Base-by-base conservation (phyloP, 768 basidiomycete species). In the Ephemerocybe angulata region DNA sequence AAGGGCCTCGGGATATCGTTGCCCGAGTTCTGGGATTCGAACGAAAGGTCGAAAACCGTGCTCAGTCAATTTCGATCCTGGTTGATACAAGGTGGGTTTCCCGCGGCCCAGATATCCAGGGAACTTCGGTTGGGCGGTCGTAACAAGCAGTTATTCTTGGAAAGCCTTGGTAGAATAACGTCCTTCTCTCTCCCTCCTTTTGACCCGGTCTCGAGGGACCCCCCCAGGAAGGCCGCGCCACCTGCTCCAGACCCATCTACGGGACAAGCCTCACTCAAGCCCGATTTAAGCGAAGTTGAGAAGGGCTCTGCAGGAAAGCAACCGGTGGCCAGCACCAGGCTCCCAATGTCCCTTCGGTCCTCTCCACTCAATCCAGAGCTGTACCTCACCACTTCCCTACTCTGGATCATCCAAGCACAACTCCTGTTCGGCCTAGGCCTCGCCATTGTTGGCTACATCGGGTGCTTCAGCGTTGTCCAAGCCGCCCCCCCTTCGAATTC, bases 381-480 rank as follows among this genome's bases (percentile, higher is more conserved):
- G n/a, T n/a, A n/a, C n/a, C n/a, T 29, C 29, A 5, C 47, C 1
- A 49, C 47, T 17, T 8, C 22, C 48, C 37, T 35, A 1, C 52
- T n/a, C 28, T 28, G 17, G 17, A 17, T 27, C 5, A 21, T 25
- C 3, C 42, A 31, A 43, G 3, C 35, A 7, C 11, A 55, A 3
- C 53, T 62, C 25, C 27, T 58, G 1, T 5, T 62, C 22, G 55
- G 59, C 0, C 22, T 52, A 17, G n/a, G 35, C 28, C 35, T 35
- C n/a, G 43, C 55, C 1, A 27, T 60, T 5, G 50, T 44, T 15
- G 62, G 62, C 24, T 63, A 63, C 31, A 43, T 63, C 17, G 57
- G 59, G 28, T 63, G 55, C 47, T 63, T 60, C 53, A 63, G 57
- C 25, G 47, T 60, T 6, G 47, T 49, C 28, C 47, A 49, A 30